Evolutionary conservation across 345 rosid genomes (phyloP).

Genomic region (Rubroshorea leprosula): DNA sequence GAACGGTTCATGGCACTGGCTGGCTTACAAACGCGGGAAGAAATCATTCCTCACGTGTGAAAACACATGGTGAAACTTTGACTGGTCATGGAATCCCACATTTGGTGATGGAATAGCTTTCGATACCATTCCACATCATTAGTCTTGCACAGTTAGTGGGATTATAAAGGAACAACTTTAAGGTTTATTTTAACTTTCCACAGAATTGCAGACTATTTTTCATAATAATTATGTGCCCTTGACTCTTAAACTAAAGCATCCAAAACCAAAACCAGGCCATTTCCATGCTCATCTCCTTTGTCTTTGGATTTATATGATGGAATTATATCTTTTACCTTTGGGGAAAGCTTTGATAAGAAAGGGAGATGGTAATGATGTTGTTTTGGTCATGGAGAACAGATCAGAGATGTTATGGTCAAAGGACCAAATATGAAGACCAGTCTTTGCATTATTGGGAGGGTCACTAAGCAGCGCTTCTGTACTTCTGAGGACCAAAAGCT

Average conservation of each 20-base stretch:
- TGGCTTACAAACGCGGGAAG: constrained; percentile 7
- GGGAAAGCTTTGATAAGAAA: constrained; percentile 18
- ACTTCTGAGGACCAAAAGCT: constrained; percentile 39
- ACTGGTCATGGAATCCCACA: constrained; percentile 18
- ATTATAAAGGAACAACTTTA: background rate
- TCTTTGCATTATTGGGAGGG: constrained; percentile 32
- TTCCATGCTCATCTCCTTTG: constrained; percentile 1
- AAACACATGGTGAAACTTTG: constrained; percentile 7
- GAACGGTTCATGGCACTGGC: too few species aligned
- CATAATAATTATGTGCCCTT: constrained; percentile 10
- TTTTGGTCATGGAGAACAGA: constrained; percentile 23
- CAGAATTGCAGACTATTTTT: too few species aligned
- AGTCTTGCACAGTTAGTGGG: constrained; percentile 14
- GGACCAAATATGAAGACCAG: constrained; percentile 4
- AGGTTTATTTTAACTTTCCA: constrained; percentile 7
- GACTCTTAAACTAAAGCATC: constrained; percentile 1
- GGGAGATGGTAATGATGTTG: constrained; percentile 30
- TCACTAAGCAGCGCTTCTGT: constrained; percentile 27
- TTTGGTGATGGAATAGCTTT: constrained; percentile 19
- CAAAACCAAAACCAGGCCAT: too few species aligned
- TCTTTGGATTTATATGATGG: constrained; percentile 1
- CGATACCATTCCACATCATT: constrained; percentile 15
- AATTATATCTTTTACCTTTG: too few species aligned
- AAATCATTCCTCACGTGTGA: constrained; percentile 17
- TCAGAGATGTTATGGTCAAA: constrained; percentile 42